Base-by-base conservation (phyloP, 306 rosid species). In the Glycine tomentella region DNA sequence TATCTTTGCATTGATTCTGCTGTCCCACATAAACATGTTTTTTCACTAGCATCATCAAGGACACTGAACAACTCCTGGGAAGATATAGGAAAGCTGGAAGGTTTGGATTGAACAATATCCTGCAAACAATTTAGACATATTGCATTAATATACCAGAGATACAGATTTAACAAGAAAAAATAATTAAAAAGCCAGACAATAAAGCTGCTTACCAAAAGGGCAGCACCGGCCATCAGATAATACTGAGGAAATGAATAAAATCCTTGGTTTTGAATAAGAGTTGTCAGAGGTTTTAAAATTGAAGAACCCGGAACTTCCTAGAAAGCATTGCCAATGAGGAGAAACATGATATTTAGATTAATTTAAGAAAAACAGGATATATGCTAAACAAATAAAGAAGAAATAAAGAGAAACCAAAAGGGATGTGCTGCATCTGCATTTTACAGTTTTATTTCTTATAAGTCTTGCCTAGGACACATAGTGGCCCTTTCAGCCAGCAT, bases 31-130 rank as follows among this genome's bases (percentile, higher is more conserved):
- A 94, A 83, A 76, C 85, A 92, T 7, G 98, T 94, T 69, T 79
- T 87, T 80, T 94, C 98, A 83, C 98, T 94, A 38, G 98, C 93
- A 77, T 89, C 90, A 36, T 92, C 98, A 63, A 94, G 97, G 79
- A 90, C 73, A 38, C 78, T 79, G 75, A 94, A 94, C 58, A 94
- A 80, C 68, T 92, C 90, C 77, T 73, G 89, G 50, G 97, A 91
- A 69, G 93, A 82, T 62, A 90, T 73, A 9, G 94, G 93, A 66
- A 94, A 89, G 80, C 88, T 89, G 68, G 87, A 79, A 63, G 88
- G 75, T 63, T 79, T 82, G 44, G 89, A 91, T 80, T 92, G 95
- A 86, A 90, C 74, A 84, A 92, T 88, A 83, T 91, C 97, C 98
- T 94, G 90, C 81, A 81, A 80, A 77, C 36, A 76, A 16, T 64